Evolutionary conservation across 305 asterid species (phyloP).

Genomic region (Fraxinus albicans): DNA sequence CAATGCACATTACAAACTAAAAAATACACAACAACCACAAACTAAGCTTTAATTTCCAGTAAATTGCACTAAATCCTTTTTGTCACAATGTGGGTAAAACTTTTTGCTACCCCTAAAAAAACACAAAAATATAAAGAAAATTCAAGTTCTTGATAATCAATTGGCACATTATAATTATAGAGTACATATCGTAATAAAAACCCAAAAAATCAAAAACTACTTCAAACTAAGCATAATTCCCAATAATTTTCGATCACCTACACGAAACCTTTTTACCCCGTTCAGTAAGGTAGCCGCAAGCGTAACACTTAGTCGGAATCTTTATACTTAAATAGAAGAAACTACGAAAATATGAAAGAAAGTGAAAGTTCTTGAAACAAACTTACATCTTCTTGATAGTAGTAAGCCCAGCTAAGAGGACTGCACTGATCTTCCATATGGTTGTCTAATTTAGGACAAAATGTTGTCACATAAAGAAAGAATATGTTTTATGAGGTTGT

Average conservation of each 20-base stretch:
- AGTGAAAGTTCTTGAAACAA: not conserved
- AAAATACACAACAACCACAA: not conserved
- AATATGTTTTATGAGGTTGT: slow-evolving; percentile 39
- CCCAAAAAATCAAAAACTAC: not conserved
- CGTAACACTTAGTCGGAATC: not conserved
- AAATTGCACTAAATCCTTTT: not conserved
- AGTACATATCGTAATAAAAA: not conserved
- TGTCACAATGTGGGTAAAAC: not conserved
- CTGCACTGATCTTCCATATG: slow-evolving; percentile 86
- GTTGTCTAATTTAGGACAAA: slow-evolving; percentile 22
- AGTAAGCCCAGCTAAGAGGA: slow-evolving; percentile 79
- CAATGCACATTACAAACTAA: not conserved
- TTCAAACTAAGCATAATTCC: not conserved
- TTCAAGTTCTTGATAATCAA: not conserved
- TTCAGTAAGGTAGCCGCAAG: not conserved
- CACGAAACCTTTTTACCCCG: not conserved
- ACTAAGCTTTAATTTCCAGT: not conserved
- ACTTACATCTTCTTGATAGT: slow-evolving; percentile 75
- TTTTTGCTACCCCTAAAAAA: not conserved
- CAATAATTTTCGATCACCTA: not conserved
- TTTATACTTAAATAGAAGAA: not conserved
- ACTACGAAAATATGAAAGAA: not conserved
- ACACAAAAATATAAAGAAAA: not conserved
- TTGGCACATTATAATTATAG: not conserved
- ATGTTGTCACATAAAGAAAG: slow-evolving; percentile 40